Evolutionary conservation across 2,329 filamentous ascomycete genomes (phyloP).

Genomic region (Sporothrix euskadiensis): DNA sequence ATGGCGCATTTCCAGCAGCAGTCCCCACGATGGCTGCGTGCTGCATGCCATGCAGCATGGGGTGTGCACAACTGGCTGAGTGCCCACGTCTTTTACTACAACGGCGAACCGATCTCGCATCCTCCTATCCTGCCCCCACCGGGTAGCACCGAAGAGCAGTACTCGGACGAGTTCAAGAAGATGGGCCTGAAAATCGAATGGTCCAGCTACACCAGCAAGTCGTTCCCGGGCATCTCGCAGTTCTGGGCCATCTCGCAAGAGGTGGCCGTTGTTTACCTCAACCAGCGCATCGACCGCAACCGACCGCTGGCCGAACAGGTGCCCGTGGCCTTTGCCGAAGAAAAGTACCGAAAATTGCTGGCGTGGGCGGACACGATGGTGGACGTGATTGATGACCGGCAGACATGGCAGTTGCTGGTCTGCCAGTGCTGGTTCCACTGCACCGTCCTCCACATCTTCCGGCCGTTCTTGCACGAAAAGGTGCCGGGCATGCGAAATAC

Average conservation of each 20-base stretch:
- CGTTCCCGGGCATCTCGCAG: neutral
- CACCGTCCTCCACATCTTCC: slow-evolving; percentile 29
- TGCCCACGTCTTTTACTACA: slow-evolving; percentile 24
- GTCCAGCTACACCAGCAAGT: neutral
- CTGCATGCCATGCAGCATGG: slow-evolving; percentile 28
- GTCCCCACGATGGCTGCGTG: slow-evolving; percentile 20
- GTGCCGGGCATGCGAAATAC: neutral
- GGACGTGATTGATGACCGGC: slow-evolving; percentile 19
- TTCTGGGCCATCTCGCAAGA: slow-evolving; percentile 16
- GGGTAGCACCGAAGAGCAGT: neutral
- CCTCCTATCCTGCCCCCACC: slow-evolving; percentile 8
- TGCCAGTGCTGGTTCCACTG: slow-evolving; percentile 32
- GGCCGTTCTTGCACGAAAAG: slow-evolving; percentile 26
- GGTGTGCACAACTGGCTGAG: slow-evolving; percentile 29
- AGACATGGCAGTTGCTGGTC: slow-evolving; percentile 25
- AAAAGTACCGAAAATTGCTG: slow-evolving; percentile 33
- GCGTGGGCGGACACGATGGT: slow-evolving; percentile 31
- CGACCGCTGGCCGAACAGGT: slow-evolving; percentile 14
- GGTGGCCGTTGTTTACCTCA: slow-evolving; percentile 26
- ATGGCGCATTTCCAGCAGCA: neutral
- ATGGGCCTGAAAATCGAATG: neutral
- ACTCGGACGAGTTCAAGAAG: neutral
- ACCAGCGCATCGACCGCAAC: slow-evolving; percentile 20
- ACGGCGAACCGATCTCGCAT: slow-evolving; percentile 16
- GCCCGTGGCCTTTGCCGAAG: slow-evolving; percentile 32